Evolutionary conservation across 768 basidiomycete species (phyloP).

Genomic region (Amylocystis lapponica): DNA sequence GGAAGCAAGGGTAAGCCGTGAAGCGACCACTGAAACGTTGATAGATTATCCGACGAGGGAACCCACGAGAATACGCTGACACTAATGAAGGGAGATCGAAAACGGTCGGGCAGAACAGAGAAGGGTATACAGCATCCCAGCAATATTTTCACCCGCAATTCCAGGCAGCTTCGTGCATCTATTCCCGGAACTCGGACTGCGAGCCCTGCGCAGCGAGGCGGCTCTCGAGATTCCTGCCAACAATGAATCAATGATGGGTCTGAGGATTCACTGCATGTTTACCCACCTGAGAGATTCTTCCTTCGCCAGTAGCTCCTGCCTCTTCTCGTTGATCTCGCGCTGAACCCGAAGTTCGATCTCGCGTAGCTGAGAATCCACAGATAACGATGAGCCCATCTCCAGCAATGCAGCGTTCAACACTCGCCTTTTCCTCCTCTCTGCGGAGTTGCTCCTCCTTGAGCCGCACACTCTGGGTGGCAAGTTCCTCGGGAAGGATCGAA

Average conservation of each 20-base stretch:
- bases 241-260: constrained; percentile 6
- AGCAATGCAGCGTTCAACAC: constrained; percentile 6
- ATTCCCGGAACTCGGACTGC: constrained; percentile 56
- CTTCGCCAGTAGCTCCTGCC: constrained; percentile 93
- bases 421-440: constrained; percentile 91
- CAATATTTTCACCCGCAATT: constrained; percentile 15
- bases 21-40: constrained; percentile 2
- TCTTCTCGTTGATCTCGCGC: constrained; percentile 95
- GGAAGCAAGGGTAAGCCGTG: constrained; percentile 3
- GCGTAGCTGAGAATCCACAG: constrained; percentile 53
- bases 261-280: background rate
- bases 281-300: constrained; percentile 85
- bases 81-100: background rate
- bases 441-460: constrained; percentile 99
- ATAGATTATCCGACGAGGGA: constrained; percentile 6
- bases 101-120: constrained; percentile 1
- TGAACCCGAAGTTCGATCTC: constrained; percentile 98
- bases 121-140: constrained; percentile 24
- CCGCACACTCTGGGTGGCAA: constrained; percentile 93
- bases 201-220: constrained; percentile 87
- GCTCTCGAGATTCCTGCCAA: constrained; percentile 78
- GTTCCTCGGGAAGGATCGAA: constrained; percentile 91
- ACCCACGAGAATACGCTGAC: background rate
- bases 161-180: constrained; percentile 24
- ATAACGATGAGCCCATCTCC: background rate